Evolutionary conservation across 768 basidiomycete genomes (phyloP).

Genomic region (Paxillus rubicundulus): DNA sequence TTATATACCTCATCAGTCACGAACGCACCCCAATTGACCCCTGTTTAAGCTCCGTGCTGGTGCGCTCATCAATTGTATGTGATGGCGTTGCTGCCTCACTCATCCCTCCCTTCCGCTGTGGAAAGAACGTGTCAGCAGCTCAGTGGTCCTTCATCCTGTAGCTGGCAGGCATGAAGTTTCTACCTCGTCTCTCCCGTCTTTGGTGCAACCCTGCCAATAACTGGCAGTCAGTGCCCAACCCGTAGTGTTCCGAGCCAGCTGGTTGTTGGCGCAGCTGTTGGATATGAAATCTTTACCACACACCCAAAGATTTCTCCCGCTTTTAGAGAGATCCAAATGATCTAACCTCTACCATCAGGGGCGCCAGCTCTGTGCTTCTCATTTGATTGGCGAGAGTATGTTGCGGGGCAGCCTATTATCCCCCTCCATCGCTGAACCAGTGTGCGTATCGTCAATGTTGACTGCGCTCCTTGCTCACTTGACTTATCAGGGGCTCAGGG

Average conservation of each 20-base stretch:
- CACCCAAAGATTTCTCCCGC: constrained; percentile 11
- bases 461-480: constrained; percentile 8
- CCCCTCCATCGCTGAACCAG: constrained; percentile 1
- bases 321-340: constrained; percentile 7
- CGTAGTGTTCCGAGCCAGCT: constrained; percentile 7
- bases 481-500: constrained; percentile 21
- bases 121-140: constrained; percentile 14
- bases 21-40: constrained; percentile 9
- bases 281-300: constrained; percentile 23
- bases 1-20: constrained; percentile 10
- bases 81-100: constrained; percentile 20
- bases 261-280: constrained; percentile 18
- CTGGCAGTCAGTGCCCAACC: constrained; percentile 4
- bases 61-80: constrained; percentile 12
- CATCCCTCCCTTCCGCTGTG: constrained; percentile 12
- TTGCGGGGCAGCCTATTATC: not conserved
- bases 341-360: constrained; percentile 1
- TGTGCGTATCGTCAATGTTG: not conserved
- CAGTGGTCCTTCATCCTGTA: constrained; percentile 6
- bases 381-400: not conserved
- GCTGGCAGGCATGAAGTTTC: constrained; percentile 5
- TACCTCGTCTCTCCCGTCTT: constrained; percentile 10
- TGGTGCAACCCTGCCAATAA: constrained; percentile 4
- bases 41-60: constrained; percentile 27
- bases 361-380: not conserved